These are phyloP conservation scores for Xanthoconium separans DNA, from an alignment of 1,284 basidiomycete species.

Conservation along the genomic window DNA sequence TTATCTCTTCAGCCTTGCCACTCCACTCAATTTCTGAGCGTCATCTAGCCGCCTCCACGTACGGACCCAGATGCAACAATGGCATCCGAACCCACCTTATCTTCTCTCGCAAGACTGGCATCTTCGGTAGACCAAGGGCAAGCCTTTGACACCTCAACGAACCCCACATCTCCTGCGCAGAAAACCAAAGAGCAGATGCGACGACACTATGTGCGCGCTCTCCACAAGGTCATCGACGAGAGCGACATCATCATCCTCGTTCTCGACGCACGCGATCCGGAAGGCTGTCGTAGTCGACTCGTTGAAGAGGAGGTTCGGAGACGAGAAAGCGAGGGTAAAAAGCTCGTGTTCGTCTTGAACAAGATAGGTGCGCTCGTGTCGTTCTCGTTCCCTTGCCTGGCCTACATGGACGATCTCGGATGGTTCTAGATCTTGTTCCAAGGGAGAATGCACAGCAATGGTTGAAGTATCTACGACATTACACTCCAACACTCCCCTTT, in stretches of 20 bases:
- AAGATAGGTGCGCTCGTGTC: constrained; percentile 75
- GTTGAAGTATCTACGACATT: constrained; percentile 88
- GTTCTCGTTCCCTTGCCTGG: not conserved
- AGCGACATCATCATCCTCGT: constrained; percentile 90
- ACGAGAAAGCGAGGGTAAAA: constrained; percentile 84
- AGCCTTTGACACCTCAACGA: constrained; percentile 32
- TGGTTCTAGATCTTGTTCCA: constrained; percentile 78
- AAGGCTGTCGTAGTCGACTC: constrained; percentile 82
- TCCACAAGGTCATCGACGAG: constrained; percentile 93
- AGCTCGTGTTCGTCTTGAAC: constrained; percentile 86
- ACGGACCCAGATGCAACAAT: constrained; percentile 60
- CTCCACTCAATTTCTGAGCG: not conserved
- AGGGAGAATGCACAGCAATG: constrained; percentile 87
- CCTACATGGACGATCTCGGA: not conserved
- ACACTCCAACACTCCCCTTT: constrained; percentile 93
- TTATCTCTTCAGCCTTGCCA: not conserved
- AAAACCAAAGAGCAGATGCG: constrained; percentile 68
- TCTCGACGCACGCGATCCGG: constrained; percentile 89
- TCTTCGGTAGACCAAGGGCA: constrained; percentile 33
- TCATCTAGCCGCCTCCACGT: constrained; percentile 21
- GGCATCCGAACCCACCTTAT: constrained; percentile 71
- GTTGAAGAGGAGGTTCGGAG: constrained; percentile 90
- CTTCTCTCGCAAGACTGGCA: constrained; percentile 53
- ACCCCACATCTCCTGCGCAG: constrained; percentile 26
- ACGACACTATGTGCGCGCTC: constrained; percentile 67